Evolutionary conservation across 1,284 basidiomycete genomes (phyloP), one percentile per base, ranked within the genome.

Genomic region (Cryptococcus sp.): DNA sequence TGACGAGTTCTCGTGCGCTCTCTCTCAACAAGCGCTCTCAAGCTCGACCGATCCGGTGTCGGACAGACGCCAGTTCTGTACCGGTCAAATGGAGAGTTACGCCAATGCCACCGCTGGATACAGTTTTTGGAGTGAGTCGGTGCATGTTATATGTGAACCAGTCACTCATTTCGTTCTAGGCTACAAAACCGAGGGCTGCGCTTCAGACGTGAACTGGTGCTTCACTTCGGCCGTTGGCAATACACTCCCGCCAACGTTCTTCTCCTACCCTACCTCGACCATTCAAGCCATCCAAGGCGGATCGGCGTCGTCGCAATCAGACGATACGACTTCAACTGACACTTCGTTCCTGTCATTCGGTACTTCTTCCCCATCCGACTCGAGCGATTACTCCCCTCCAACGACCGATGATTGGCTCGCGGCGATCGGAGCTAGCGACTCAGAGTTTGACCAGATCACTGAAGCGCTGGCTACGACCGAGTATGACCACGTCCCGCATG

Each of bases 1-100:
- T 13, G 87, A 82, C 58, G 88, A 89, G 75, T 89, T 84, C 82
- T 88, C 86, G 2, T 88, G 87, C 65, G 88, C 88, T 0, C 80
- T 90, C 19, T 84, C 85, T 1, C 76, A 79, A 13, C 72, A 84
- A 58, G 87, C 86, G 64, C 70, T 88, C 8, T 70, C 81, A 15
- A 71, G 75, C 15, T 84, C 84, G 58, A 54, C 70, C 1, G 79
- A 88, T 68, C 78, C 81, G 7, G 70, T 78, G n/a, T 70, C 71
- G 3, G 83, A 84, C 23, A 79, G 82, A 47, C 79, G 75, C 50
- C 75, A 82, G 4, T 90, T 88, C 69, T 89, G 88, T 69, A 78
- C 79, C 8, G 82, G 81, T 2, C 88, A 90, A 64, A 80, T 85
- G 78, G 80, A 84, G 25, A 81, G 83, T 1, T 91, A 89, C 71